Base-by-base conservation (phyloP, 2,329 filamentous ascomycete species). In the Cordyceps cateniannulata region DNA sequence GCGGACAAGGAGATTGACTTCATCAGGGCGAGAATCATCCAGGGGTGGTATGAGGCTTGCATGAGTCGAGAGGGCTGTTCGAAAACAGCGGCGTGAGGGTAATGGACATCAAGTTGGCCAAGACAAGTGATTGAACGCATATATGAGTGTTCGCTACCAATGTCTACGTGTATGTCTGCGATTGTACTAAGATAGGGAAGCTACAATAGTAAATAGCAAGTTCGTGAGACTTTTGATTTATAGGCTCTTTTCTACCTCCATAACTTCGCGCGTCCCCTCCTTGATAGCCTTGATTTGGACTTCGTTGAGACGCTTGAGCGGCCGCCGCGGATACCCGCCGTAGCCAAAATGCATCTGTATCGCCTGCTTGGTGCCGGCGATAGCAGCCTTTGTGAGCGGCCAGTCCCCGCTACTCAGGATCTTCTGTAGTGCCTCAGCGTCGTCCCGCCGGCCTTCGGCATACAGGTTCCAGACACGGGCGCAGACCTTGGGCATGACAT, bases 311-410 rank as follows among this genome's bases (percentile, higher is more conserved):
- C 85, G 80, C 79, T 86, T 87, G 65, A 93, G 80, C 57, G 91
- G 91, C 67, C 82, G 80, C 63, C 91, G 83, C 5, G 90, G 89
- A 71, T 85, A 85, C 3, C 88, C 89, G 29, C 91, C 91, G 71
- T 96, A 96, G 53, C 90, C 90, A 70, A 85, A 91, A 73, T 91
- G 91, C 66, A 79, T 85, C 77, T 95, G 86, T 67, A 96, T 86
- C 12, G 88, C 90, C 66, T 84, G 85, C 81, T 96, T 96, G 24
- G 91, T 95, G n/a, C 90, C 91, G 1, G 91, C 87, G 67, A 95
- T 91, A 50, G 89, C 89, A 0, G 88, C 81, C 77, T 92, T 92
- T 63, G 91, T 95, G 59, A 93, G 77, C 48, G 87, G 85, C 90
- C 90, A 96, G 74, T 96, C 91, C 35, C 87, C 87, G 70, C 85